Evolutionary conservation across 352 stramenopile species (phyloP), one percentile per base, ranked within the genome.

Genomic region (Elongisporangium anandrum): DNA sequence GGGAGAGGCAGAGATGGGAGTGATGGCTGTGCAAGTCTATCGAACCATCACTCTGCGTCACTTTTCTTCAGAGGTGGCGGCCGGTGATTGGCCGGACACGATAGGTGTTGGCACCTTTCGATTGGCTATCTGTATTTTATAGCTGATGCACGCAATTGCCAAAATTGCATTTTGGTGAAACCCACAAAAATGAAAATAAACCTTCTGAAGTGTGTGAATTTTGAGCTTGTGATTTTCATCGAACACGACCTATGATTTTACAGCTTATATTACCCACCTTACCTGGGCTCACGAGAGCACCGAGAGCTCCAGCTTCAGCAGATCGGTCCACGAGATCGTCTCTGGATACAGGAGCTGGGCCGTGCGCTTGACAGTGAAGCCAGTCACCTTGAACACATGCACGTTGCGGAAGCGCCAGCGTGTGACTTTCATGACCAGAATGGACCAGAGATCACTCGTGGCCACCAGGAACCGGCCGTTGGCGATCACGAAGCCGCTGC

Each of bases 401-500:
- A 78, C 54, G 29, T 71, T 78, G 49, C 68, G 57, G 23, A 75
- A 69, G 9, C 70, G 64, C 17, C 60, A 64, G 41, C 64, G 61
- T 8, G 69, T 24, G 7, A 65, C 21, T 61, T 78, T 81, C 49
- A 81, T 73, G 57, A 77, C 65, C 24, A 49, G 55, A 16, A 80
- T 71, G 0, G 64, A 65, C 17, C 70, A 52, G 2, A 80, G 63
- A 29, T 83, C 70, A 29, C 70, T 64, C 0, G 64, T 73, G 16
- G 68, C 64, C 49, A 83, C 68, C 4, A 83, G 64, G 47, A 68
- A 83, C 48, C 75, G 75, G 52, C 64, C 64, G 56, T 77, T 77
- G 47, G 73, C 64, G 19, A 82, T 63, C 39, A 82, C 73, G 62
- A 72, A 81, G 21, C 70, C 73, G 1, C 61, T 75, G 63, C 68